Evolutionary conservation across 129 eudicot species (phyloP).

Genomic region (Flaveria bidentis): DNA sequence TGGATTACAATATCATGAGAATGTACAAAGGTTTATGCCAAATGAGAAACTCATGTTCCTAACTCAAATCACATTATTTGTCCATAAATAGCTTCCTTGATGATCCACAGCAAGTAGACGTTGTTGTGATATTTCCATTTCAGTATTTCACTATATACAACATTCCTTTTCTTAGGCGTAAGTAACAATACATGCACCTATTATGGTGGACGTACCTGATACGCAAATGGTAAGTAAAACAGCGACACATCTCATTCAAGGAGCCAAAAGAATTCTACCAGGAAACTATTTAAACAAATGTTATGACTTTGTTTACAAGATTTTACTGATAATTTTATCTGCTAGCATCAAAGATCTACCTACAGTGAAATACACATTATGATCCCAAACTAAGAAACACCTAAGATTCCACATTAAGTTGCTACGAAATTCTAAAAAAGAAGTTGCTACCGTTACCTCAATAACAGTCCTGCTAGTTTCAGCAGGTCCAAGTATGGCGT

Average conservation of each 20-base stretch:
- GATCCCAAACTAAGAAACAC: too few species aligned
- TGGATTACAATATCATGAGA: conserved; percentile 14
- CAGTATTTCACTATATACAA: neutral
- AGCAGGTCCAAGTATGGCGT: conserved; percentile 69
- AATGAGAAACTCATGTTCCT: neutral
- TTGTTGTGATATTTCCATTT: neutral
- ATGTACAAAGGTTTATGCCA: neutral
- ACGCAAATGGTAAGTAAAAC: neutral
- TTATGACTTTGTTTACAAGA: conserved; percentile 1
- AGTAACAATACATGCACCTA: neutral
- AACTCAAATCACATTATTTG: conserved; percentile 7
- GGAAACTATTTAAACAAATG: neutral
- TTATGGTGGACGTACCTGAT: neutral
- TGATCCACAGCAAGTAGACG: neutral
- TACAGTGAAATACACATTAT: too few species aligned
- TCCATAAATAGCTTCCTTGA: neutral
- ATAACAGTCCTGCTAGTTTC: conserved; percentile 83
- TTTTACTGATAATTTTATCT: conserved; percentile 1
- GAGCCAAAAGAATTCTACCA: neutral
- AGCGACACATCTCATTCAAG: neutral
- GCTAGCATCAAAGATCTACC: neutral
- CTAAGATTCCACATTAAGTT: conserved; percentile 6
- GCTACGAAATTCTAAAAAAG: neutral
- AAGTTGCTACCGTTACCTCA: conserved; percentile 53
- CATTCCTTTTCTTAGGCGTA: neutral